Base-by-base conservation (phyloP, 768 basidiomycete species). In the Hygrophoropsis aurantiaca region DNA sequence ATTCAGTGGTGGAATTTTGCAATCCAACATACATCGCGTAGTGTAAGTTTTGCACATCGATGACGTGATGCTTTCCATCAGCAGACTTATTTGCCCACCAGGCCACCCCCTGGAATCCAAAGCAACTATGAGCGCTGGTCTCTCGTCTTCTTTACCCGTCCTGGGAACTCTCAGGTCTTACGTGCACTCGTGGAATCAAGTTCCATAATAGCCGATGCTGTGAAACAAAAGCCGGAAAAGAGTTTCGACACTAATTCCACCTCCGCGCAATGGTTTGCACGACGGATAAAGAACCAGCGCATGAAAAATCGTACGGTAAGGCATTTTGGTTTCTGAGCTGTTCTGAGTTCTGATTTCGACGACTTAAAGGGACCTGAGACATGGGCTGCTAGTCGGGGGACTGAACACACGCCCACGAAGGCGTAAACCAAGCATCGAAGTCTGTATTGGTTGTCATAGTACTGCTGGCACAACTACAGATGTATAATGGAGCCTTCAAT, bases 1-100 rank as follows among this genome's bases (percentile, higher is more conserved):
- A 30, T 79, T 85, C 57, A 83, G 81, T 26, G 82, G 81, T 2
- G 81, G 83, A n/a, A n/a, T n/a, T n/a, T n/a, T n/a, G n/a, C n/a
- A n/a, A n/a, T 85, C 82, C 6, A 82, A 81, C 56, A 64, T 84
- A 13, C 84, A 85, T 57, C 75, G 83, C 24, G 83, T 84, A 6
- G 69, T 84, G 74, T 79, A 57, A 48, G 76, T 65, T 40, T n/a
- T 32, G 44, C 42, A 40, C 36, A 16, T 7, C 15, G 20, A 4
- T 24, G 18, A 25, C 40, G 8, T 32, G 36, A 5, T 19, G 20
- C 26, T 24, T 33, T 20, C 7, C 37, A 20, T 10, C 19, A 13
- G 15, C 33, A 24, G 34, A n/a, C n/a, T n/a, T n/a, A n/a, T n/a
- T n/a, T n/a, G n/a, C n/a, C n/a, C 15, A 9, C 24, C 36, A 61